Evolutionary conservation across 768 basidiomycete species (phyloP).

Genomic region (Leccinum olivaceopallidum): DNA sequence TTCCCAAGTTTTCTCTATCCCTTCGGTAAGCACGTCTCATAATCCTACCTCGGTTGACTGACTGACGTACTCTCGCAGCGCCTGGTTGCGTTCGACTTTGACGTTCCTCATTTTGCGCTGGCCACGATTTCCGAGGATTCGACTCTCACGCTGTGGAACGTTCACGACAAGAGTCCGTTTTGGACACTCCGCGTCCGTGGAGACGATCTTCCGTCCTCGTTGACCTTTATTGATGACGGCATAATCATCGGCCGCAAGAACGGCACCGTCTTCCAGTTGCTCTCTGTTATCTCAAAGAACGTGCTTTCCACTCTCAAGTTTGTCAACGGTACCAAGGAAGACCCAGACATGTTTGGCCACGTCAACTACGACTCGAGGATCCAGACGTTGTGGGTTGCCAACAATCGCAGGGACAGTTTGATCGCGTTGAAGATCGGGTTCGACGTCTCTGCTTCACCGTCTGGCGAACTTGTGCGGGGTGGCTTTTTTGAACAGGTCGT

Average conservation of each 20-base stretch:
- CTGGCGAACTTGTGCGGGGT: constrained; percentile 61
- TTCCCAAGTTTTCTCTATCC: constrained; percentile 63
- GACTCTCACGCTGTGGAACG: constrained; percentile 79
- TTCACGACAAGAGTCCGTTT: constrained; percentile 74
- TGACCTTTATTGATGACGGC: constrained; percentile 86
- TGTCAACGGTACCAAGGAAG: constrained; percentile 65
- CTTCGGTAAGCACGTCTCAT: constrained; percentile 56
- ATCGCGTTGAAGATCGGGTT: constrained; percentile 76
- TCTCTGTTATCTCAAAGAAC: constrained; percentile 71
- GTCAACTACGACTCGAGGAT: constrained; percentile 83
- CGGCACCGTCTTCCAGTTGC: constrained; percentile 81
- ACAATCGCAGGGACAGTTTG: constrained; percentile 81
- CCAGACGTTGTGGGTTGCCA: constrained; percentile 86
- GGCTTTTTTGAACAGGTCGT: constrained; percentile 79
- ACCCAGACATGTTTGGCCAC: constrained; percentile 87
- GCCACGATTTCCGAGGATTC: constrained; percentile 85
- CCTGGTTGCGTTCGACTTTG: constrained; percentile 84
- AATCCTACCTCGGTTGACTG: not conserved
- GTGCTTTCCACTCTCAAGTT: constrained; percentile 82
- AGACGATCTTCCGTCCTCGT: constrained; percentile 78
- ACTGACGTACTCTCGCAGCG: constrained; percentile 44
- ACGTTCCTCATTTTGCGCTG: constrained; percentile 71
- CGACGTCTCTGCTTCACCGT: constrained; percentile 54
- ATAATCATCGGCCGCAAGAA: constrained; percentile 82
- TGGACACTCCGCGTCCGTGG: constrained; percentile 76